Conservation (phyloP, 2,329 filamentous ascomycete genomes). For the Neofusicoccum sp. region DNA sequence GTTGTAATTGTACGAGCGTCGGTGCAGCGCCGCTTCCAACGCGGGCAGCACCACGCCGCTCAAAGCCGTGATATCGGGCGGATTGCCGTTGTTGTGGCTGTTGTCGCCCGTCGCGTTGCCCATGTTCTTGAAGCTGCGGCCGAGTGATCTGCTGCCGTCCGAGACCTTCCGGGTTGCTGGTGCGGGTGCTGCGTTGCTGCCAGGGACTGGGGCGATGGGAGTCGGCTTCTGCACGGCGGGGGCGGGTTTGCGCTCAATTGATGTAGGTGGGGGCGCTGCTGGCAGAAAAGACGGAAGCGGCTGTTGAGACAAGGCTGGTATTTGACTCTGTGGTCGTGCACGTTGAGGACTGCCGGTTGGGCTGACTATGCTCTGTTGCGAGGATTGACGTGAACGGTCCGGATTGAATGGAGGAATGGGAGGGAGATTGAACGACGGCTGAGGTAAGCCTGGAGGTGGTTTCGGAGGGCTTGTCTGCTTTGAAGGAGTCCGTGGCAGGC, state of each 20-base stretch:
- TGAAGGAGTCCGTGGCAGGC: not conserved
- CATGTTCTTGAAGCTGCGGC: conserved; percentile 14
- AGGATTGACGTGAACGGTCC: conserved; percentile 21
- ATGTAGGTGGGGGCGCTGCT: not conserved
- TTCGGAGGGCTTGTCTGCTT: not conserved
- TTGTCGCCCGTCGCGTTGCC: not conserved
- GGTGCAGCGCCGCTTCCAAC: conserved; percentile 83
- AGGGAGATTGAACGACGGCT: conserved; percentile 23
- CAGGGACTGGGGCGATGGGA: not conserved
- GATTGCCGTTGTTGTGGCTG: conserved; percentile 19
- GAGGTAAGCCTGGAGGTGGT: not conserved
- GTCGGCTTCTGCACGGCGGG: conserved; percentile 3
- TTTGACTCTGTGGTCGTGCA: not conserved
- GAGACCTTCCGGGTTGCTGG: conserved; percentile 16
- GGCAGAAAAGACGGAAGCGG: conserved; percentile 29
- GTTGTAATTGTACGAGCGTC: conserved; percentile 63
- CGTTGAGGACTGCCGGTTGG: not conserved
- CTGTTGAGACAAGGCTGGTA: conserved; percentile 31
- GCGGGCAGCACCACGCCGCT: conserved; percentile 91
- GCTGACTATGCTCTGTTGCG: conserved; percentile 4
- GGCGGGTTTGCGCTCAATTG: not conserved
- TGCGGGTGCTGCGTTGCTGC: not conserved
- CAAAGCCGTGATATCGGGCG: conserved; percentile 76
- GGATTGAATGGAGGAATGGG: conserved; percentile 37
- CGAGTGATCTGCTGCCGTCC: conserved; percentile 6